Evolutionary conservation across 2,329 filamentous ascomycete genomes (phyloP).

Genomic region (Tothia fuscella): DNA sequence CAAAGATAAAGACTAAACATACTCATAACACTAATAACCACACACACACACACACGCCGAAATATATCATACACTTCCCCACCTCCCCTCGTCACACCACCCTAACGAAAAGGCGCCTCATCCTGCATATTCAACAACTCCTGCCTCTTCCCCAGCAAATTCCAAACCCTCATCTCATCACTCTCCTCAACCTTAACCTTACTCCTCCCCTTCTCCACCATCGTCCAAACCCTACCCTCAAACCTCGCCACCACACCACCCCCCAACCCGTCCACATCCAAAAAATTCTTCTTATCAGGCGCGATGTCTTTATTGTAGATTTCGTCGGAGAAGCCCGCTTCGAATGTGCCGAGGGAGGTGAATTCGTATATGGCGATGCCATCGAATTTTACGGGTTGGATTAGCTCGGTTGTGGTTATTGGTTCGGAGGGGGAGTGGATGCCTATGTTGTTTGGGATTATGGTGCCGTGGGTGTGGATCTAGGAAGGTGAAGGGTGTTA

Average conservation of each 20-base stretch:
- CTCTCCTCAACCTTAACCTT: constrained; percentile 2
- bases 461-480: constrained; percentile 14
- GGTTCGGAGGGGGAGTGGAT: constrained; percentile 13
- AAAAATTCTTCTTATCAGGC: constrained; percentile 19
- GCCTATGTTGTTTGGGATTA: constrained; percentile 13
- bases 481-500: constrained; percentile 4
- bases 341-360: constrained; percentile 18
- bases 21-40: too few species aligned
- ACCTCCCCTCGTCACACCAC: too few species aligned
- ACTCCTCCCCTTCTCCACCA: constrained; percentile 10
- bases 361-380: constrained; percentile 21
- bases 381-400: constrained; percentile 14
- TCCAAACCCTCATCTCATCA: background rate
- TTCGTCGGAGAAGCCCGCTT: constrained; percentile 20
- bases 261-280: constrained; percentile 19
- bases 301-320: constrained; percentile 22
- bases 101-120: too few species aligned
- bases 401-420: constrained; percentile 9
- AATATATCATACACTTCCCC: too few species aligned
- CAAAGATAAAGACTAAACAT: too few species aligned
- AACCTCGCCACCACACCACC: constrained; percentile 15
- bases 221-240: constrained; percentile 12
- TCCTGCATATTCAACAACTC: background rate
- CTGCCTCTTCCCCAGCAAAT: background rate
- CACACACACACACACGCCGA: too few species aligned